Percentiles rank a stretch among this genome's conserved stretches.
Conservation (phyloP, 495 filamentous ascomycete species). For the Xylaria curta region DNA sequence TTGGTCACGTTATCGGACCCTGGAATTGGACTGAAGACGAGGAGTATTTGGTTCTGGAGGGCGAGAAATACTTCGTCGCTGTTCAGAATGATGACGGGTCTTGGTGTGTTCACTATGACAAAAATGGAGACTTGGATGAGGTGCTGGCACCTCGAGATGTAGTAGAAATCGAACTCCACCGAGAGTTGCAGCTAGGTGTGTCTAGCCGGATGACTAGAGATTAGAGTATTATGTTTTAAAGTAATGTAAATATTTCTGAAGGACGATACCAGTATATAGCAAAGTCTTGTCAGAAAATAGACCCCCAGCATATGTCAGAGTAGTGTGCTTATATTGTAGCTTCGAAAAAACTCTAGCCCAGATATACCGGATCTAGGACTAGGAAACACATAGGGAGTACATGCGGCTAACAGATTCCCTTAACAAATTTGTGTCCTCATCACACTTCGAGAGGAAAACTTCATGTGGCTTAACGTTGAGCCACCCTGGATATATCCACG, state of each 20-base stretch:
- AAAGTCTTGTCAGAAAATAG: not conserved
- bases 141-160: slow-evolving; percentile 36
- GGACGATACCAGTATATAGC: not conserved
- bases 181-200: slow-evolving; percentile 43
- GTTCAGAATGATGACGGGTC: slow-evolving; percentile 51
- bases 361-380: not conserved
- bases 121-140: slow-evolving; percentile 42
- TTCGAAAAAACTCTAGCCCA: too few species aligned
- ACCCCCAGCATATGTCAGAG: too few species aligned
- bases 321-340: too few species aligned
- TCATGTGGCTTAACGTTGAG: slow-evolving; percentile 20
- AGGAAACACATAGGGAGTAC: slow-evolving; percentile 8
- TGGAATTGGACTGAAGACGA: slow-evolving; percentile 65
- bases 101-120: slow-evolving; percentile 55
- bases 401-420: not conserved
- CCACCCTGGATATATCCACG: not conserved
- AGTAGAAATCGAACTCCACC: slow-evolving; percentile 41
- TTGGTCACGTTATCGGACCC: slow-evolving; percentile 59
- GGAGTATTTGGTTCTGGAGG: slow-evolving; percentile 59
- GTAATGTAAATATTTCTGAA: not conserved
- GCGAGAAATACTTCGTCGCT: slow-evolving; percentile 47
- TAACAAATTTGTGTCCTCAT: not conserved
- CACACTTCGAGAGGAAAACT: not conserved
- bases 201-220: slow-evolving; percentile 35
- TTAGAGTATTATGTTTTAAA: slow-evolving; percentile 1